Conservation (phyloP, 2,329 filamentous ascomycete genomes). For the Talaromyces piceae region DNA sequence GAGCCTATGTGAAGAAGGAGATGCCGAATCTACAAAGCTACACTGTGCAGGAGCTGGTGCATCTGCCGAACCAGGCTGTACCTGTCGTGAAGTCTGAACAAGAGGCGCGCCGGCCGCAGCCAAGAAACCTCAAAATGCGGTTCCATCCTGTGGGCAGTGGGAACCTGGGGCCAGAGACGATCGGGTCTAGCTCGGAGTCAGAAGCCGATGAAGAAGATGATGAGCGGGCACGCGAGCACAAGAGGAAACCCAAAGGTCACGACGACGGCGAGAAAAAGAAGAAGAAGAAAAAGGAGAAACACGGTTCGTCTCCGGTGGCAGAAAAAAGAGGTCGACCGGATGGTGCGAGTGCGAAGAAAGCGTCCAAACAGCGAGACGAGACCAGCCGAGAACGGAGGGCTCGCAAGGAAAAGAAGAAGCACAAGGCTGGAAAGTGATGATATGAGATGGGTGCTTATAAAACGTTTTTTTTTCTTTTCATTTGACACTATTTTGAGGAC, state of each 20-base stretch:
- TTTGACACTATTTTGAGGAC: too few relatives aligned
- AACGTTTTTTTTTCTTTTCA: too few relatives aligned
- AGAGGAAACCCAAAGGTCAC: conserved; percentile 28
- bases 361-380: conserved; percentile 31
- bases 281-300: conserved; percentile 33
- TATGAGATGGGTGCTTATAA: not conserved
- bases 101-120: conserved; percentile 27
- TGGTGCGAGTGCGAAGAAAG: conserved; percentile 24
- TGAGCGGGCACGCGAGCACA: conserved; percentile 28
- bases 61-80: conserved; percentile 21
- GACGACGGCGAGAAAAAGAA: conserved; percentile 21
- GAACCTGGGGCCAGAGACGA: conserved; percentile 23
- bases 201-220: conserved; percentile 30
- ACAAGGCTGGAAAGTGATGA: conserved; percentile 8
- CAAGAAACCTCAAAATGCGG: conserved; percentile 38
- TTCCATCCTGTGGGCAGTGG: conserved; percentile 37
- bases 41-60: conserved; percentile 30
- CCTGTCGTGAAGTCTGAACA: conserved; percentile 22
- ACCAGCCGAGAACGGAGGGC: conserved; percentile 26
- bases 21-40: conserved; percentile 25
- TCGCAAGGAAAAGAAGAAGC: conserved; percentile 25
- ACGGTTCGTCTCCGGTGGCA: conserved; percentile 15
- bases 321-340: conserved; percentile 14
- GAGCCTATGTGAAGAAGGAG: conserved; percentile 23
- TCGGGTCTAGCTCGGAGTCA: conserved; percentile 31